phyloP scores from a whole-genome alignment of 2,329 filamentous ascomycete species.

The Aspergillus vadensis region DNA sequence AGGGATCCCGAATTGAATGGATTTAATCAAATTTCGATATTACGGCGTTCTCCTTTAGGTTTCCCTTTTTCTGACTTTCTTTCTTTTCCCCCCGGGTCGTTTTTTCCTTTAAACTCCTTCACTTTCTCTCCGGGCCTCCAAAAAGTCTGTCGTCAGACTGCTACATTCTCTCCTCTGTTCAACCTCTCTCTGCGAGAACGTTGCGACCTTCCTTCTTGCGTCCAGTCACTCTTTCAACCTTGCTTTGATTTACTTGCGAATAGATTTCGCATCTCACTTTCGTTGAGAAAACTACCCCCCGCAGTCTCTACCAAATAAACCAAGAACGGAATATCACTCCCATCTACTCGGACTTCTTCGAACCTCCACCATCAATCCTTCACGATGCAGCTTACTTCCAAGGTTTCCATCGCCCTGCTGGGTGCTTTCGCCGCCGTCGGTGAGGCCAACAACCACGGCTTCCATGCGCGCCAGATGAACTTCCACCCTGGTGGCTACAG shows the following conservation, averaged over 20 bases:
- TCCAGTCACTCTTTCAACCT: conserved; percentile 21
- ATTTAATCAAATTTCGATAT: conserved; percentile 6
- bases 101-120: conserved; percentile 5
- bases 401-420: conserved; percentile 38
- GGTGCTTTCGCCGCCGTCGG: conserved; percentile 38
- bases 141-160: conserved; percentile 5
- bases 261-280: conserved; percentile 37
- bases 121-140: background rate
- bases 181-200: conserved; percentile 8
- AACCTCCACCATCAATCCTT: conserved; percentile 31
- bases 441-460: conserved; percentile 35
- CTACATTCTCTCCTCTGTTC: conserved; percentile 10
- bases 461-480: conserved; percentile 27
- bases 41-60: conserved; percentile 6
- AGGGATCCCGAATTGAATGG: background rate
- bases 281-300: conserved; percentile 15
- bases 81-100: conserved; percentile 10
- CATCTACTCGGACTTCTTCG: background rate
- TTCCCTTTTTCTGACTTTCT: too few relatives aligned
- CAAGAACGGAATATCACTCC: background rate
- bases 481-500: conserved; percentile 24
- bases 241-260: conserved; percentile 29
- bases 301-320: conserved; percentile 13
- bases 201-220: conserved; percentile 13
- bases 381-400: conserved; percentile 42